These are phyloP conservation scores for Chaetothyriales sp. DNA, from an alignment of 2,329 filamentous ascomycete species.

Conservation along the genomic window DNA sequence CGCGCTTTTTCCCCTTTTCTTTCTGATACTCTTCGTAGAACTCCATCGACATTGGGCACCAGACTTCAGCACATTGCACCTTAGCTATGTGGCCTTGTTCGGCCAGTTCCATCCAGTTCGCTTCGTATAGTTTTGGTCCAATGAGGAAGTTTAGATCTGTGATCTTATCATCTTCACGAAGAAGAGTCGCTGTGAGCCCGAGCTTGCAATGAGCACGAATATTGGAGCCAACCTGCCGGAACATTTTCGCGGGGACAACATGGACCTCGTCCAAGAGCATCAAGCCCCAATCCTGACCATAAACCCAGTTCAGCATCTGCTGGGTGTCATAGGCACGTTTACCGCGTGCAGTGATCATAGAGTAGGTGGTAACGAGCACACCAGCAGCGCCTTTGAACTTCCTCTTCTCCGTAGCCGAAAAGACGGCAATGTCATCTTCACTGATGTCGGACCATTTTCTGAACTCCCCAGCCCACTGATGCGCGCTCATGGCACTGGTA, in stretches of 20 bases:
- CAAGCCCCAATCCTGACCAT: conserved; percentile 80
- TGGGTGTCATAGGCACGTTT: conserved; percentile 81
- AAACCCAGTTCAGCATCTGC: conserved; percentile 95
- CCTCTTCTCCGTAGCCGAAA: conserved; percentile 85
- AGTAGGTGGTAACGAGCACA: conserved; percentile 94
- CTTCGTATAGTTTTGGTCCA: conserved; percentile 92
- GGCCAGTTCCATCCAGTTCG: conserved; percentile 97
- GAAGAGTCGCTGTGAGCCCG: conserved; percentile 79
- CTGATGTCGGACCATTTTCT: conserved; percentile 98
- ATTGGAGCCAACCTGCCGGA: conserved; percentile 78
- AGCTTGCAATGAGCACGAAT: conserved; percentile 94
- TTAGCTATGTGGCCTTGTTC: conserved; percentile 93
- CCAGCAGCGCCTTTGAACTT: conserved; percentile 77
- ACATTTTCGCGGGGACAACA: conserved; percentile 92
- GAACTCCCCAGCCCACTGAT: conserved; percentile 94
- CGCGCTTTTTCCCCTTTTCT: conserved; percentile 50
- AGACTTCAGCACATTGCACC: conserved; percentile 95
- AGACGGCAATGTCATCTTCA: conserved; percentile 82
- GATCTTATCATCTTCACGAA: conserved; percentile 97
- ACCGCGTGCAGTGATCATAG: conserved; percentile 76
- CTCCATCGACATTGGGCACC: conserved; percentile 98
- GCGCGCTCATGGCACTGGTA: conserved; percentile 93
- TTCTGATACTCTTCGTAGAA: conserved; percentile 90
- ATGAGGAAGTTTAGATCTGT: conserved; percentile 94
- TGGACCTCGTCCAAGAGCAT: conserved; percentile 97